These are phyloP conservation scores for Cercophora newfieldiana DNA, from an alignment of 495 filamentous ascomycete species.

Conservation along the genomic window DNA sequence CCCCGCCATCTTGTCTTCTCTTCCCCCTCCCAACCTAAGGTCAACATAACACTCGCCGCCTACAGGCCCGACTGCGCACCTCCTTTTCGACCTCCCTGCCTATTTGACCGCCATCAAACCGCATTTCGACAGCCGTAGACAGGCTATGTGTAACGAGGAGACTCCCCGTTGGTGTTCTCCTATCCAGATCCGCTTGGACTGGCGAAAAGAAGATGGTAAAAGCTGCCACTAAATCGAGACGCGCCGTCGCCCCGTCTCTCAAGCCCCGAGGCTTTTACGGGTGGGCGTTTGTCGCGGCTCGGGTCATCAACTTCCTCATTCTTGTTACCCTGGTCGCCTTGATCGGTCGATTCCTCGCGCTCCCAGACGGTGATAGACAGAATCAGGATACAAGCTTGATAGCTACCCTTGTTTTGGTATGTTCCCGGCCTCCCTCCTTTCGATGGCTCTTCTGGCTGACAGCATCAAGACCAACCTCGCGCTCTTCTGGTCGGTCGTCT, in stretches of 20 bases:
- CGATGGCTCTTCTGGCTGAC: conserved; percentile 17
- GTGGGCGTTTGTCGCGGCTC: background rate
- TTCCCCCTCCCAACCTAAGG: background rate
- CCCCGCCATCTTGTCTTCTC: background rate
- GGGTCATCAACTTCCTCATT: background rate
- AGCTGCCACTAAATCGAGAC: background rate
- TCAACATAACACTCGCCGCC: background rate
- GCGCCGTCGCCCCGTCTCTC: background rate
- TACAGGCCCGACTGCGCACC: background rate
- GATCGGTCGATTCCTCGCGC: background rate
- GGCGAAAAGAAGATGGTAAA: background rate
- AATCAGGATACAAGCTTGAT: conserved; percentile 52
- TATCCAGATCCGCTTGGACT: background rate
- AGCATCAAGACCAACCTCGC: conserved; percentile 66
- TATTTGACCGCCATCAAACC: no score
- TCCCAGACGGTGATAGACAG: conserved; percentile 13
- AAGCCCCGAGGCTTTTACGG: background rate
- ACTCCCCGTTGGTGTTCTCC: background rate
- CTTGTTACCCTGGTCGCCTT: background rate
- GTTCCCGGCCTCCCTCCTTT: background rate
- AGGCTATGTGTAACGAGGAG: no score
- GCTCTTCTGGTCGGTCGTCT: conserved; percentile 73
- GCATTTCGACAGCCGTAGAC: no score
- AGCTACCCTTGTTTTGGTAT: conserved; percentile 67
- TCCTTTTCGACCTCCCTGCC: background rate